Evolutionary conservation across 2,329 filamentous ascomycete genomes (phyloP).

Genomic region (Coniochaeta sp.): DNA sequence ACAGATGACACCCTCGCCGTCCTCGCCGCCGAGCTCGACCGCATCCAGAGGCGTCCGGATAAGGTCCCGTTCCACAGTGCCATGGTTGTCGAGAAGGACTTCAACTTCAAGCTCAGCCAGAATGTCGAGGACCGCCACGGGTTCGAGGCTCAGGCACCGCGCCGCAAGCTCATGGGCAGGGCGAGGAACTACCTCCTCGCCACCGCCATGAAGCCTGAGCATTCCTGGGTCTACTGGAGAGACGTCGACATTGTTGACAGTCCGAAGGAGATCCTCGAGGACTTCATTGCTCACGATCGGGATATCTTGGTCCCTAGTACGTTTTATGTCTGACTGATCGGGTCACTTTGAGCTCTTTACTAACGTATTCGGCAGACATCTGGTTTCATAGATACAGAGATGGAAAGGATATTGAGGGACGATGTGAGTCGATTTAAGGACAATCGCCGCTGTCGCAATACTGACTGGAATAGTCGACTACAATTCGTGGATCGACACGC

Average conservation of each 20-base stretch:
- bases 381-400: slow-evolving; percentile 92
- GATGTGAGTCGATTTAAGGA: slow-evolving; percentile 55
- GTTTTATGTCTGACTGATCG: slow-evolving; percentile 22
- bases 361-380: slow-evolving; percentile 54
- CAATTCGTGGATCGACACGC: slow-evolving; percentile 96
- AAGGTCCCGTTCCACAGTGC: slow-evolving; percentile 80
- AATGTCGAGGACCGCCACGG: slow-evolving; percentile 75
- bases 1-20: slow-evolving; percentile 87
- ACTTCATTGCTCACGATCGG: slow-evolving; percentile 88
- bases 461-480: slow-evolving; percentile 67
- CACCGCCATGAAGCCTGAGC: slow-evolving; percentile 79
- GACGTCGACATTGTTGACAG: slow-evolving; percentile 95
- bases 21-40: slow-evolving; percentile 75
- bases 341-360: neutral
- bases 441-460: neutral
- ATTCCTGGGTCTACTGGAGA: slow-evolving; percentile 98
- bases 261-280: slow-evolving; percentile 79
- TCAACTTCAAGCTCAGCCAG: slow-evolving; percentile 68
- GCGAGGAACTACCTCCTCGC: slow-evolving; percentile 89
- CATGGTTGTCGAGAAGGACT: slow-evolving; percentile 85
- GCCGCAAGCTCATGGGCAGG: slow-evolving; percentile 81
- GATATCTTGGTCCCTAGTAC: slow-evolving; percentile 93
- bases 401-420: slow-evolving; percentile 80
- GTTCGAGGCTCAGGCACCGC: slow-evolving; percentile 80
- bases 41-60: slow-evolving; percentile 75